Conservation (phyloP, 1,139 yeast genomes). For the Zygotorulaspora mrakii region DNA sequence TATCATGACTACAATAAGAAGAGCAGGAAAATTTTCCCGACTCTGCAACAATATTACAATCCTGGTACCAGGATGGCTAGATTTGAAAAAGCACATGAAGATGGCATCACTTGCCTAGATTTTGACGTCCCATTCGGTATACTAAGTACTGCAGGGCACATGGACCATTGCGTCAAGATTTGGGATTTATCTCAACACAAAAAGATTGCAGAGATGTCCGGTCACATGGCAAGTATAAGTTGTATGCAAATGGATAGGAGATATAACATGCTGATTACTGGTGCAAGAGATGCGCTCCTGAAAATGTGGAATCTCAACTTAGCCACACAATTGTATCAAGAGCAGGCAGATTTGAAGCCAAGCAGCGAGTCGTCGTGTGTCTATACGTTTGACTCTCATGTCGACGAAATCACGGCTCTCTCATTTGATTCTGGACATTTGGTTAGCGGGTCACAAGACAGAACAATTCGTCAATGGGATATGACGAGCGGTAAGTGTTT, state of each 20-base stretch:
- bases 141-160: slow-evolving; percentile 65
- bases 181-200: slow-evolving; percentile 69
- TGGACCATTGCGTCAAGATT: slow-evolving; percentile 76
- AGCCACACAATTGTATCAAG: slow-evolving; percentile 26
- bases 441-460: slow-evolving; percentile 91
- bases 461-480: slow-evolving; percentile 77
- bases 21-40: slow-evolving; percentile 51
- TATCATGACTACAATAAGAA: slow-evolving; percentile 28
- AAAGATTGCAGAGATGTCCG: slow-evolving; percentile 48
- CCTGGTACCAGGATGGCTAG: slow-evolving; percentile 53
- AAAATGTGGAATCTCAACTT: slow-evolving; percentile 54
- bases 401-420: slow-evolving; percentile 60
- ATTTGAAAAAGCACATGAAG: slow-evolving; percentile 50
- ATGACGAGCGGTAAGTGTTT: slow-evolving; percentile 63
- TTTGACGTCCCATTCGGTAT: slow-evolving; percentile 70
- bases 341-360: slow-evolving; percentile 30
- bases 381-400: slow-evolving; percentile 55
- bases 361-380: slow-evolving; percentile 34
- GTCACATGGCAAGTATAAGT: slow-evolving; percentile 53
- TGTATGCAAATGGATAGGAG: slow-evolving; percentile 56
- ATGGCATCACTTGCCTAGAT: slow-evolving; percentile 52
- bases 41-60: slow-evolving; percentile 57
- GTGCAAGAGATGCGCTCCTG: slow-evolving; percentile 59
- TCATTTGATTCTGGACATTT: slow-evolving; percentile 57
- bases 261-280: slow-evolving; percentile 49